Evolutionary conservation across 441 rosid species (phyloP).

Genomic region (Pelargonium fulgidum): DNA sequence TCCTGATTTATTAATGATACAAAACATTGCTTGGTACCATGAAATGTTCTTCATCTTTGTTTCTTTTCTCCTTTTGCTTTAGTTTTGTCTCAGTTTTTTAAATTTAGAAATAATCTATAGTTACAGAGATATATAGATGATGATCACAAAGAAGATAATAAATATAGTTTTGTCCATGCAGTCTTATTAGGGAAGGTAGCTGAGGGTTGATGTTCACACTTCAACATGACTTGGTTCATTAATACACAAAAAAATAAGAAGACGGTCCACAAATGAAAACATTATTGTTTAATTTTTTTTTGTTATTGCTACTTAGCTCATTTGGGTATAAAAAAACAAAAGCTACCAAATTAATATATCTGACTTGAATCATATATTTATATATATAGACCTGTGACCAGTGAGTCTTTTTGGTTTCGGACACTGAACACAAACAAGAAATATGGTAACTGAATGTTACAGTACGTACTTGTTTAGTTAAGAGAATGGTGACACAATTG

Average conservation of each 20-base stretch:
- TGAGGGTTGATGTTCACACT: slow-evolving; percentile 5
- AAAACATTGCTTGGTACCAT: background rate
- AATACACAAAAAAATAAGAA: background rate
- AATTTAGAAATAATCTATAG: background rate
- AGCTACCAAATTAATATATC: background rate
- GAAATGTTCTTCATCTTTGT: slow-evolving; percentile 4
- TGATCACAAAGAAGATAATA: background rate
- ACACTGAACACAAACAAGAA: too few species aligned
- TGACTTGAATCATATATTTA: too few species aligned
- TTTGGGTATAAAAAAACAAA: background rate
- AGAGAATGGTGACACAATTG: too few species aligned
- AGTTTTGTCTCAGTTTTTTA: background rate
- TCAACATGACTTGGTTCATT: background rate
- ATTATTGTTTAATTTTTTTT: too few species aligned
- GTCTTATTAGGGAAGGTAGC: background rate
- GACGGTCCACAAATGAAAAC: background rate
- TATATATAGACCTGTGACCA: background rate
- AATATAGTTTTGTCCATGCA: background rate
- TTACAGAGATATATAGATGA: background rate
- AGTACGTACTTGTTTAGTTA: too few species aligned
- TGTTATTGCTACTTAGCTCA: background rate
- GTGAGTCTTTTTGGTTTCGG: too few species aligned
- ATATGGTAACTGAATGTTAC: too few species aligned
- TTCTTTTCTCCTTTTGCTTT: background rate
- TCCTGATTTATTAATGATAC: too few species aligned